Evolutionary conservation across 164 flowering plant species (phyloP).

Genomic region (Warburgia ugandensis): DNA sequence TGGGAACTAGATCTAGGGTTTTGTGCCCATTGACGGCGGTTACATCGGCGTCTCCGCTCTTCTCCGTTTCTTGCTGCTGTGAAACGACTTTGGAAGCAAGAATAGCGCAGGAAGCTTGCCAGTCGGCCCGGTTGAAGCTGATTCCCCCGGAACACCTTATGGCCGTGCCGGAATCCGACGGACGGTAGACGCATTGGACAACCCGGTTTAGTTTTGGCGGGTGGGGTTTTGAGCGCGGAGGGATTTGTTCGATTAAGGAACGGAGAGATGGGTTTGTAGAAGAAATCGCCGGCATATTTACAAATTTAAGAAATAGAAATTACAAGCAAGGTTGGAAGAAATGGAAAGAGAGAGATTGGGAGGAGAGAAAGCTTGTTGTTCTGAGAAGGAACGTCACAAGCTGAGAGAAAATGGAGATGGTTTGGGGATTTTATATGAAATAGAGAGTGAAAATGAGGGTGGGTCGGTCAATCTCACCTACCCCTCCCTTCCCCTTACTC

Average conservation of each 20-base stretch:
- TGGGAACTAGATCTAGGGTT: slow-evolving; percentile 59
- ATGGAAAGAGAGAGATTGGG: neutral
- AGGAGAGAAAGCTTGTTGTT: slow-evolving; percentile 2
- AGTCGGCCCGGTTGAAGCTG: slow-evolving; percentile 47
- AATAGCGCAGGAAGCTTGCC: slow-evolving; percentile 89
- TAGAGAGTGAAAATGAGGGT: neutral
- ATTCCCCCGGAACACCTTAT: slow-evolving; percentile 27
- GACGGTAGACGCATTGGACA: slow-evolving; percentile 26
- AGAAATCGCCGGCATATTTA: neutral
- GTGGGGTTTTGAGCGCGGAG: neutral
- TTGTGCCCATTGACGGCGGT: slow-evolving; percentile 60
- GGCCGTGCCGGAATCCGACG: slow-evolving; percentile 18
- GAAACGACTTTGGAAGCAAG: slow-evolving; percentile 57
- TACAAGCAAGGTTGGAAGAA: neutral
- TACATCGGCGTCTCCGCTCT: neutral
- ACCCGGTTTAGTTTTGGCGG: neutral
- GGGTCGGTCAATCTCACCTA: slow-evolving; percentile 8
- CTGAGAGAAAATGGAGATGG: neutral
- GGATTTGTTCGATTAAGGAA: slow-evolving; percentile 2
- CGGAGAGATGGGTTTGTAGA: neutral
- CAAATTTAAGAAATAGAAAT: no score
- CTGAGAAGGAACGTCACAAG: slow-evolving; percentile 3
- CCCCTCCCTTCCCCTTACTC: neutral
- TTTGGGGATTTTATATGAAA: slow-evolving; percentile 1
- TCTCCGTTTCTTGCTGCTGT: slow-evolving; percentile 34